Conservation (phyloP, 2,329 filamentous ascomycete species). For the Exophiala mesophila region DNA sequence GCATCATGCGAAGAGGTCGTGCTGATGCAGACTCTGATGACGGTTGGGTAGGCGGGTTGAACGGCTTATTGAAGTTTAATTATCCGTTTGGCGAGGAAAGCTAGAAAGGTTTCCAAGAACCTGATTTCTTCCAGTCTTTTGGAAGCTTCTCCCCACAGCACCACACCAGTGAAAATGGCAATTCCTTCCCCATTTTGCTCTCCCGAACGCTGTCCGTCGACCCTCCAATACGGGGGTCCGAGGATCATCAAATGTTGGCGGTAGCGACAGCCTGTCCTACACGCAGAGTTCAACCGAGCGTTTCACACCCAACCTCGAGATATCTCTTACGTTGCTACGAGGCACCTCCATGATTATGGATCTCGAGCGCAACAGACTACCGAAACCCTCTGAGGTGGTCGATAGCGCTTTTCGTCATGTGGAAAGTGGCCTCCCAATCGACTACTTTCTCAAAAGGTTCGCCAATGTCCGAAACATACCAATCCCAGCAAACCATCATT, state of each 20-base stretch:
- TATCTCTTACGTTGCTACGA: too few species aligned
- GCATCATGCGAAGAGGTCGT: slow-evolving; percentile 66
- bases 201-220: slow-evolving; percentile 10
- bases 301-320: too few species aligned
- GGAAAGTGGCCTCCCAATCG: neutral
- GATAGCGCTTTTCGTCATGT: neutral
- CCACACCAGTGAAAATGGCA: neutral
- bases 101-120: slow-evolving; percentile 9
- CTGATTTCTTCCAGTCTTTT: too few species aligned
- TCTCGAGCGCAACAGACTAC: slow-evolving; percentile 10
- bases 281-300: too few species aligned
- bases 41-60: slow-evolving; percentile 93
- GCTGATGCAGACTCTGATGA: slow-evolving; percentile 61
- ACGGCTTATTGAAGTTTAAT: slow-evolving; percentile 93
- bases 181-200: slow-evolving; percentile 8
- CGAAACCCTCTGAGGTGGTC: slow-evolving; percentile 7
- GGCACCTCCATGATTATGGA: slow-evolving; percentile 22
- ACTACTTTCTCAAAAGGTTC: neutral
- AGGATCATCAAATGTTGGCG: too few species aligned
- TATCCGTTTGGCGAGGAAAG: slow-evolving; percentile 78
- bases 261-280: too few species aligned
- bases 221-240: slow-evolving; percentile 1
- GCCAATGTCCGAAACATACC: neutral
- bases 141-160: neutral
- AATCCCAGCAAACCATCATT: neutral